Evolutionary conservation across 2,329 filamentous ascomycete species (phyloP).

Genomic region (Emmonsia crescens): DNA sequence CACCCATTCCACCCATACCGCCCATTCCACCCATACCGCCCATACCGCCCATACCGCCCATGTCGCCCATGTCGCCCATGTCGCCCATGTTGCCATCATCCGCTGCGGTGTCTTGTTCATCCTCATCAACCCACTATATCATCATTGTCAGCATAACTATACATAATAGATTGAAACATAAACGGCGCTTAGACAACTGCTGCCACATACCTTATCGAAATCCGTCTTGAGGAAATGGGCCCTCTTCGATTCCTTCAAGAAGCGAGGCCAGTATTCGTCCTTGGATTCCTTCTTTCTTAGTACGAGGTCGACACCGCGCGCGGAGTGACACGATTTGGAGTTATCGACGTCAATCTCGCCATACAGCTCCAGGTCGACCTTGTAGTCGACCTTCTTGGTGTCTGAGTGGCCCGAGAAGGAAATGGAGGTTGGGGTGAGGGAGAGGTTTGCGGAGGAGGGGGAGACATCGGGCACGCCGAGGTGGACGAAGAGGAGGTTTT

Average conservation of each 20-base stretch:
- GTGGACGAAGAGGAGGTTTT: conserved; percentile 92
- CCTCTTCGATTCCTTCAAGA: conserved; percentile 84
- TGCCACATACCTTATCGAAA: conserved; percentile 98
- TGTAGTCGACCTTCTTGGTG: conserved; percentile 77
- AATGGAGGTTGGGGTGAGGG: conserved; percentile 66
- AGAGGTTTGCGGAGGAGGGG: conserved; percentile 64
- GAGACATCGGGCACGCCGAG: conserved; percentile 80
- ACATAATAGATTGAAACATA: not conserved
- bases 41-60: conserved; percentile 29
- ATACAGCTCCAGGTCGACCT: conserved; percentile 77
- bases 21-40: conserved; percentile 78
- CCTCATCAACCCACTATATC: conserved; percentile 79
- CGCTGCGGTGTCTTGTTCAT: conserved; percentile 84
- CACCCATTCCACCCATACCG: conserved; percentile 41
- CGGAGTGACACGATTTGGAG: conserved; percentile 79
- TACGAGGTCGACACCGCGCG: conserved; percentile 79
- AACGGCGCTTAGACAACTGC: too few species aligned
- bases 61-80: conserved; percentile 35
- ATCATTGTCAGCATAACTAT: not conserved
- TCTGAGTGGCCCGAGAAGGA: conserved; percentile 73
- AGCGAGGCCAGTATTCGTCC: conserved; percentile 88
- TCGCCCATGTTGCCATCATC: conserved; percentile 56
- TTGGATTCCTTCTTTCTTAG: conserved; percentile 95
- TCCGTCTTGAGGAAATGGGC: conserved; percentile 95
- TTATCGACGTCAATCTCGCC: conserved; percentile 78